Evolutionary conservation across 225 moss, liverwort and hornwort species (phyloP), one percentile per base, ranked within the genome.

Genomic region (Polytrichum commune): DNA sequence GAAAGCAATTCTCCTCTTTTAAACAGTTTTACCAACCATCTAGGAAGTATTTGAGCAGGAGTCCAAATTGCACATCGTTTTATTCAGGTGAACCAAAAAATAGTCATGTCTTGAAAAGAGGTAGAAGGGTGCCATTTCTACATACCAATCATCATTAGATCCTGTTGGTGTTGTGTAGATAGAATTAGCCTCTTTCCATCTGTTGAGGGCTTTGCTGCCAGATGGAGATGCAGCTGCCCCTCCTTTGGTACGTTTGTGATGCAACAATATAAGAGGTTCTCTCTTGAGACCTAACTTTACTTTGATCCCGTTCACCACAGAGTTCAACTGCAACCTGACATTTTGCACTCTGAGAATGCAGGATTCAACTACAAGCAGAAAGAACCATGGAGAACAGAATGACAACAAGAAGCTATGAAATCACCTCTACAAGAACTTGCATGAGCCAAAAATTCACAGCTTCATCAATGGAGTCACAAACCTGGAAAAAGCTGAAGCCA

Each of bases 111-210:
- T 63, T 55, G 35, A 28, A 46, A 20, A 56, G 25, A 81, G 64
- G 73, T 61, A 70, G 54, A 73, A 26, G 38, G 69, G 30, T 4
- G 33, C 70, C 62, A 46, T 46, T 57, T 35, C 55, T 13, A 63
- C 76, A 64, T 74, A 98, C 97, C 97, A 98, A 73, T 98, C 97
- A 76, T 98, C 97, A 65, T 98, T 98, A 55, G 97, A 98, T 32
- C 97, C 97, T 73, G 88, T 90, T 2, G 97, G 97, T 33, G 94
- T 98, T 29, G 92, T 89, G 73, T 92, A 98, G 5, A 98, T 76
- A 20, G 91, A 76, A 71, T 89, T 75, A 24, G 82, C 71, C 60
- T 87, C 79, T 62, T 88, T 82, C 97, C 97, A 98, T 75, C 81
- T 87, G 69, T 55, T 81, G 2, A 98, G 81, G n/a, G 84, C 72